Evolutionary conservation across 345 rosid species (phyloP).

Genomic region (Combretum micranthum): DNA sequence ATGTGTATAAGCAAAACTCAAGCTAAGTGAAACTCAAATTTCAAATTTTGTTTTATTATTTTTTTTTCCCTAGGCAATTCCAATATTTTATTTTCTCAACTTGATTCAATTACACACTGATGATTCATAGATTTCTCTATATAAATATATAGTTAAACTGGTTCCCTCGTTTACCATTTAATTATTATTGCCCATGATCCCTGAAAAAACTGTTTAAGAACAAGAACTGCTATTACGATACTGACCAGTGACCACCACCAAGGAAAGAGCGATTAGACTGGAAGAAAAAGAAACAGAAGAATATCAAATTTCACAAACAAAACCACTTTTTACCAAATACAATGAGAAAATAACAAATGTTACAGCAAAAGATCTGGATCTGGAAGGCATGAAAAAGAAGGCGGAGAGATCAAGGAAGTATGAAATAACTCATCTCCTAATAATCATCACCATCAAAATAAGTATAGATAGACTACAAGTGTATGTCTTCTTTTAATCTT

Average conservation of each 20-base stretch:
- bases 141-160: too few relatives aligned
- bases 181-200: too few relatives aligned
- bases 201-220: too few relatives aligned
- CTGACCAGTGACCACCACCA: not conserved
- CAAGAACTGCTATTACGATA: too few relatives aligned
- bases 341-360: slow-evolving; percentile 21
- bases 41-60: not conserved
- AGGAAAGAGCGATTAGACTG: not conserved
- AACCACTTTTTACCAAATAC: slow-evolving; percentile 20
- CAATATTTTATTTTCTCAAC: not conserved
- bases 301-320: slow-evolving; percentile 15
- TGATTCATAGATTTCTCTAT: too few relatives aligned
- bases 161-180: too few relatives aligned
- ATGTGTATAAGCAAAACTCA: too few relatives aligned
- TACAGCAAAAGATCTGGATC: slow-evolving; percentile 28
- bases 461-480: slow-evolving; percentile 32
- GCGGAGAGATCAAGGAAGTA: not conserved
- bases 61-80: not conserved
- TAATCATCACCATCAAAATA: slow-evolving; percentile 25
- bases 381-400: slow-evolving; percentile 11
- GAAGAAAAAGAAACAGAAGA: not conserved
- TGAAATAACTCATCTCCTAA: slow-evolving; percentile 14
- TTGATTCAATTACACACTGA: not conserved
- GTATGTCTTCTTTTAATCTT: slow-evolving; percentile 20
- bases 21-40: too few relatives aligned